Evolutionary conservation across 1,284 basidiomycete species (phyloP).

Genomic region (Malassezia japonica): DNA sequence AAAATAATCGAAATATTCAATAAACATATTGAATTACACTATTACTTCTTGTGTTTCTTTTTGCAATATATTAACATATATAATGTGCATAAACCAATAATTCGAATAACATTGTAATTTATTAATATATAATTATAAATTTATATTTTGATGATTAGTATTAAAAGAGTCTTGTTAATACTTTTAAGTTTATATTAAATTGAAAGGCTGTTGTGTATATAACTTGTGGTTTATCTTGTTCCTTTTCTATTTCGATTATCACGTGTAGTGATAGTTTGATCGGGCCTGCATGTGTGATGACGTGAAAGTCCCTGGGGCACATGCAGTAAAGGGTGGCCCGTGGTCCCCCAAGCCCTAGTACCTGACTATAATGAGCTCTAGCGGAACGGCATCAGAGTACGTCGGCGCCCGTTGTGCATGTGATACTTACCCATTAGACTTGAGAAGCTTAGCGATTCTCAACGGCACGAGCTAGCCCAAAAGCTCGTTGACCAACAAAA

Average conservation of each 20-base stretch:
- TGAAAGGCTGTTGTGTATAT: background rate
- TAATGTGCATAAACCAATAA: background rate
- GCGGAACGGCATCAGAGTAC: no score
- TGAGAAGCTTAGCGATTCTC: slow-evolving; percentile 22
- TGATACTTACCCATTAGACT: slow-evolving; percentile 15
- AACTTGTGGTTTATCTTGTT: no score
- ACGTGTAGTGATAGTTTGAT: no score
- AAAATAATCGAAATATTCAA: background rate
- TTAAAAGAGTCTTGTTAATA: no score
- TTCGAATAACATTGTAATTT: background rate
- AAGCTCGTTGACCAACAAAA: slow-evolving; percentile 21
- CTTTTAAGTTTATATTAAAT: background rate
- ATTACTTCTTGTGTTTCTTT: background rate
- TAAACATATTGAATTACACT: background rate
- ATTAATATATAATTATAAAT: background rate
- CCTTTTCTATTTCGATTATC: no score
- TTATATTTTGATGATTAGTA: background rate
- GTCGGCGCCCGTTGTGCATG: no score
- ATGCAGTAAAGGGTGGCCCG: no score
- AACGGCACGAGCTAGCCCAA: slow-evolving; percentile 27
- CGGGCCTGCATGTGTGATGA: no score
- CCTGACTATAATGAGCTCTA: no score
- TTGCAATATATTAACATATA: background rate
- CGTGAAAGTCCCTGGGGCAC: no score
- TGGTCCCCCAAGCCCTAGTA: no score